Evolutionary conservation across 192 early-diverging fungal species (phyloP), one percentile per base, ranked within the genome.

Genomic region (Neocallimastix lanati): DNA sequence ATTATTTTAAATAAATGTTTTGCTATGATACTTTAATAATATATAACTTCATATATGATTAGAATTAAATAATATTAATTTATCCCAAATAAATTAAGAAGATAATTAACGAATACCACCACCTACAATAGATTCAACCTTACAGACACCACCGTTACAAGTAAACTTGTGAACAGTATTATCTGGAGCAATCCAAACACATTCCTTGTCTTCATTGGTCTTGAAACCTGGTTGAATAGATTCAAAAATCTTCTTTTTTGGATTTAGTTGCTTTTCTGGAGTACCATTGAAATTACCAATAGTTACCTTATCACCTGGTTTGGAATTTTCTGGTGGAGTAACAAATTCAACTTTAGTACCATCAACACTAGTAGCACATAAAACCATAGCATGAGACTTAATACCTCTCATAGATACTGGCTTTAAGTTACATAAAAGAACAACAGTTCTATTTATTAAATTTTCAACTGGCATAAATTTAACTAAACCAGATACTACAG

Each of bases 401-500:
- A 92, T 85, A 2, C 91, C 91, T n/a, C 87, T 83, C 29, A 92
- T 86, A 79, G 87, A 88, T 29, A 87, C 84, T 4, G 92, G 88
- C 78, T 92, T 92, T 83, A 92, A 82, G 77, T 92, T 92, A 29
- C 80, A 80, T 16, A 91, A 86, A 12, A 92, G 89, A 27, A 90
- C 81, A 5, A 92, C 85, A 1, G 87, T 84, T 13, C 86, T 83
- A 76, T 85, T 86, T 80, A 84, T 84, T 82, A 92, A 85, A 77
- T 92, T 84, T 27, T 84, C 90, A 77, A 86, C 78, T 13, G 88
- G 83, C 76, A 92, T 84, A 77, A 83, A 86, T 77, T 86, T 84
- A n/a, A 87, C 89, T 9, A 92, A 80, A 0, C 91, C 91, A 81
- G 86, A 89, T n/a, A 92, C 92, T 77, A 92, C 88, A 3, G 90